A percentile compares a stretch with the other conserved stretches of the same genome.
Evolutionary conservation across 2,329 filamentous ascomycete genomes (phyloP).

Genomic region (Colletotrichum kahawae): DNA sequence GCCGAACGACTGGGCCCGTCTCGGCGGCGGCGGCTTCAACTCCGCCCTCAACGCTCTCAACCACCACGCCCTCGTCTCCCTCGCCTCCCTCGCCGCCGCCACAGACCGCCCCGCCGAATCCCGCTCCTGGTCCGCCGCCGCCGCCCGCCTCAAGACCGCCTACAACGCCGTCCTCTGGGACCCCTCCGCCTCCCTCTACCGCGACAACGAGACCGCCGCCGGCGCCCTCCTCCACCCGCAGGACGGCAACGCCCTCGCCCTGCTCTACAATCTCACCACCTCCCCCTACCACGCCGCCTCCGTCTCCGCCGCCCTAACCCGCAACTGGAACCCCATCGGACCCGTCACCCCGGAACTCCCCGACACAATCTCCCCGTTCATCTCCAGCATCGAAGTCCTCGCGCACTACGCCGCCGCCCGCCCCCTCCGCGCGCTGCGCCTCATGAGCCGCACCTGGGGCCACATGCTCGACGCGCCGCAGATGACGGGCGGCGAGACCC

Average conservation of each 20-base stretch:
- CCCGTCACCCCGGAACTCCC: conserved; percentile 36
- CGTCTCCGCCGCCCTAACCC: conserved; percentile 23
- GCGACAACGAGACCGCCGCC: conserved; percentile 50
- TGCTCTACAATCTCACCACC: conserved; percentile 32
- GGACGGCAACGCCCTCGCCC: conserved; percentile 55
- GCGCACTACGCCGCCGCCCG: conserved; percentile 31
- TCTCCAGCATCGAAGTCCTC: conserved; percentile 37
- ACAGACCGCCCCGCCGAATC: conserved; percentile 8
- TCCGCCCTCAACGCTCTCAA: conserved; percentile 35
- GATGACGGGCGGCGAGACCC: conserved; percentile 40
- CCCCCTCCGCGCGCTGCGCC: conserved; percentile 28
- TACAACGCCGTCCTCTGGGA: conserved; percentile 54
- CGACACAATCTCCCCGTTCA: conserved; percentile 41
- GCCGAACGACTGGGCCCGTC: conserved; percentile 34
- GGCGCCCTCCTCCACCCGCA: conserved; percentile 46
- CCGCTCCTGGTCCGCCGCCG: conserved; percentile 5
- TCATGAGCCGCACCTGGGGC: conserved; percentile 33
- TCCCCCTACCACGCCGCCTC: conserved; percentile 15
- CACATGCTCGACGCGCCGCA: conserved; percentile 30
- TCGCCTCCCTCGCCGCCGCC: conserved; percentile 24
- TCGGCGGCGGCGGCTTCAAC: conserved; percentile 33
- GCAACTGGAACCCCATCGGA: conserved; percentile 32
- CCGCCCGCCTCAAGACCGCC: conserved; percentile 27
- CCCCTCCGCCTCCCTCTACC: conserved; percentile 44
- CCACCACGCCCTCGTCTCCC: conserved; percentile 30